Conservation (phyloP, 305 asterid genomes). For the Fraxinus platypoda region DNA sequence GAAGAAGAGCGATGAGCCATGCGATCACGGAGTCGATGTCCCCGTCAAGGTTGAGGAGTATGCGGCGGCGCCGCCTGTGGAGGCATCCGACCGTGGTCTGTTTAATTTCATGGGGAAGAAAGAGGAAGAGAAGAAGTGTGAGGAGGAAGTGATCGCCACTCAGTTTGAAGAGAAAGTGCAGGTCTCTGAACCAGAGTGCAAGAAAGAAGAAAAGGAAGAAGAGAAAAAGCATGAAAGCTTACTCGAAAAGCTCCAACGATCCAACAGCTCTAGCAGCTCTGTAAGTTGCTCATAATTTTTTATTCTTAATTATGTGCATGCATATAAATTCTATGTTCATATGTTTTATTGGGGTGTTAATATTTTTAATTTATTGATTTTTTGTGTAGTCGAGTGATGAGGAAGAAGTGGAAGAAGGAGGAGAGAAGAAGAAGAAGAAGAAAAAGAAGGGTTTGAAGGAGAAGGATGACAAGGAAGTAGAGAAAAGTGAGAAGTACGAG, state of each 20-base stretch:
- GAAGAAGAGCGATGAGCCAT: slow-evolving; percentile 31
- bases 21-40: slow-evolving; percentile 16
- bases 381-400: slow-evolving; percentile 75
- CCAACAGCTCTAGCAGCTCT: slow-evolving; percentile 65
- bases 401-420: slow-evolving; percentile 57
- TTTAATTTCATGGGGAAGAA: slow-evolving; percentile 52
- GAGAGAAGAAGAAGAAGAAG: slow-evolving; percentile 51
- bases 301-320: not conserved
- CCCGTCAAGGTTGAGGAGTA: slow-evolving; percentile 39
- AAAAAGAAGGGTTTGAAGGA: slow-evolving; percentile 69
- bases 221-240: slow-evolving; percentile 45
- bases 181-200: slow-evolving; percentile 37
- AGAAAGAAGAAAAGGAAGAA: slow-evolving; percentile 24
- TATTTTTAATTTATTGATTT: not conserved
- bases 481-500: slow-evolving; percentile 9
- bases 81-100: slow-evolving; percentile 58
- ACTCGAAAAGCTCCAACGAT: slow-evolving; percentile 44
- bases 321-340: not conserved
- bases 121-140: slow-evolving; percentile 45
- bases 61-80: slow-evolving; percentile 22
- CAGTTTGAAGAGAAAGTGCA: slow-evolving; percentile 60
- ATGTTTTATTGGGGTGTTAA: not conserved
- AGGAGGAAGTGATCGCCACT: slow-evolving; percentile 34
- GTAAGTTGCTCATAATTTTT: slow-evolving; percentile 39
- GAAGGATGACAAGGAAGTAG: slow-evolving; percentile 41